phyloP scores from a whole-genome alignment of 2,329 filamentous ascomycete genomes.

The Dactylellina leptospora region DNA sequence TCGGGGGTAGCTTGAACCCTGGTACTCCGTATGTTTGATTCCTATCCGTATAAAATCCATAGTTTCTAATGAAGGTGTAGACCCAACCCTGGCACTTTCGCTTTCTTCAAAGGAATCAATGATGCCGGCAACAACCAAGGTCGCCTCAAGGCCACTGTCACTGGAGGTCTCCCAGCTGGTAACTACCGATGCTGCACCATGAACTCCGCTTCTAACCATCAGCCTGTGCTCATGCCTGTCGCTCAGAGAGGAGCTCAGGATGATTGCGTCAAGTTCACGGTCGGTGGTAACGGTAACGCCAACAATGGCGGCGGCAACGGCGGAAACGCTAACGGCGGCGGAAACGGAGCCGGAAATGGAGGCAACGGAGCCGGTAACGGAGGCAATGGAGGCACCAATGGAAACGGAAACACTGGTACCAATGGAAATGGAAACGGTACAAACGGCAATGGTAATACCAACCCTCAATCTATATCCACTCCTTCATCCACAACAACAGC shows the following conservation, averaged over 20 bases:
- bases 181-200: slow-evolving; percentile 67
- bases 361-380: slow-evolving; percentile 9
- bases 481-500: slow-evolving; percentile 10
- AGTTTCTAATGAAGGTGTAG: slow-evolving; percentile 18
- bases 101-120: slow-evolving; percentile 70
- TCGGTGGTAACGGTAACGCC: slow-evolving; percentile 56
- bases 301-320: slow-evolving; percentile 14
- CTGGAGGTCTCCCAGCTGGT: slow-evolving; percentile 64
- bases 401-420: slow-evolving; percentile 9
- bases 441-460: slow-evolving; percentile 11
- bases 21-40: slow-evolving; percentile 58
- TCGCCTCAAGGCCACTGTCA: slow-evolving; percentile 62
- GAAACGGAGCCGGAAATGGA: slow-evolving; percentile 4
- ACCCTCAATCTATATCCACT: slow-evolving; percentile 19
- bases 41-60: background rate
- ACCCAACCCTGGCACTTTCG: slow-evolving; percentile 62
- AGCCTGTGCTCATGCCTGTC: slow-evolving; percentile 69
- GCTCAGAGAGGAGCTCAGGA: slow-evolving; percentile 67
- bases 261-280: slow-evolving; percentile 65
- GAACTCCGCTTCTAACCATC: slow-evolving; percentile 66
- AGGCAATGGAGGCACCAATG: background rate
- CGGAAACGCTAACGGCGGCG: slow-evolving; percentile 7
- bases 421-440: no score
- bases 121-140: slow-evolving; percentile 64
- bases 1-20: slow-evolving; percentile 60